These are phyloP conservation scores for Quillaja saponaria DNA, from an alignment of 306 rosid genomes.

Conservation along the genomic window DNA sequence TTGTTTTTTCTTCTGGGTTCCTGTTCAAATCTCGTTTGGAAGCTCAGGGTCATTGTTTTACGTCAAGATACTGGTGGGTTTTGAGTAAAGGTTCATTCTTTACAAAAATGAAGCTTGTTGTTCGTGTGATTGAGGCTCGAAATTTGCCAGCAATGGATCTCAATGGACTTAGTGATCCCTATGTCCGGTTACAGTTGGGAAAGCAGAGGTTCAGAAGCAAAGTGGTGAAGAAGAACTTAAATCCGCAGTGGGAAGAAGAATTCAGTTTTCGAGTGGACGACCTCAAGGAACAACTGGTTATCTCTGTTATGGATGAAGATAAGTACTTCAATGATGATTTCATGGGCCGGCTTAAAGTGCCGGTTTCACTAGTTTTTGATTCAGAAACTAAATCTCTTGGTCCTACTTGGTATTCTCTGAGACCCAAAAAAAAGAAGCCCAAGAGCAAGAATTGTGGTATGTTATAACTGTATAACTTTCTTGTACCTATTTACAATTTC, in stretches of 20 bases:
- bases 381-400: constrained; percentile 60
- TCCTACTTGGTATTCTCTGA: constrained; percentile 72
- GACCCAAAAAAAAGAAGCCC: constrained; percentile 63
- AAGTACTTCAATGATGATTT: constrained; percentile 79
- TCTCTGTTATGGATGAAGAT: constrained; percentile 80
- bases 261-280: constrained; percentile 76
- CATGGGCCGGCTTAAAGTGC: constrained; percentile 61
- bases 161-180: constrained; percentile 67
- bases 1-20: constrained; percentile 12
- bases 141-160: constrained; percentile 56
- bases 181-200: constrained; percentile 77
- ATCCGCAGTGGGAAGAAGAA: constrained; percentile 87
- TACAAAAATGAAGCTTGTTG: constrained; percentile 66
- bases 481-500: constrained; percentile 3
- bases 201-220: constrained; percentile 73
- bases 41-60: constrained; percentile 15
- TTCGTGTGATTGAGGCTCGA: constrained; percentile 81
- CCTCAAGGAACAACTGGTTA: constrained; percentile 56
- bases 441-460: constrained; percentile 82
- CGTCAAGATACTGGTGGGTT: not conserved
- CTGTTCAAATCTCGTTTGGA: constrained; percentile 6
- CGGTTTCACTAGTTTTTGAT: constrained; percentile 65
- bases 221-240: constrained; percentile 70
- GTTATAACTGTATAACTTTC: constrained; percentile 16
- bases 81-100: not conserved